A percentile compares a stretch with the other conserved stretches of the same genome.
phyloP scores from a whole-genome alignment of 495 filamentous ascomycete species.

The Penicillium steckii region DNA sequence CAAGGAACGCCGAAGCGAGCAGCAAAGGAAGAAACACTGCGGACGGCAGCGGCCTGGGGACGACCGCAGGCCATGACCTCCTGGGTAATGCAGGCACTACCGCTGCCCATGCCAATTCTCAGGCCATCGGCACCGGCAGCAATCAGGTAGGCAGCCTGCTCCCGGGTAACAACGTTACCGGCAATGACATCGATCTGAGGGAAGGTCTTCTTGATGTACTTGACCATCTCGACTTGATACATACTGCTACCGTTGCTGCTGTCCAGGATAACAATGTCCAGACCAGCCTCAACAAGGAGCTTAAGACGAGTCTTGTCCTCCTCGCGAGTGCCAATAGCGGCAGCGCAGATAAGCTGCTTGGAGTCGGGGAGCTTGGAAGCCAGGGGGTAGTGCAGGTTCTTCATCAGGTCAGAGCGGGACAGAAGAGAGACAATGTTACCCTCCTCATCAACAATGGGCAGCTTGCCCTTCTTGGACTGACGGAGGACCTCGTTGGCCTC shows the following conservation, averaged over 20 bases:
- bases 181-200: slow-evolving; percentile 91
- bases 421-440: slow-evolving; percentile 93
- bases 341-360: slow-evolving; percentile 95
- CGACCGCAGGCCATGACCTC: slow-evolving; percentile 99
- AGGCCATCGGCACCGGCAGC: slow-evolving; percentile 94
- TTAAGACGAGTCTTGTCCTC: slow-evolving; percentile 85
- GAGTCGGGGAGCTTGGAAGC: slow-evolving; percentile 96
- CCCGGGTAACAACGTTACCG: slow-evolving; percentile 95
- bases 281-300: slow-evolving; percentile 87
- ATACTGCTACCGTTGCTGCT: slow-evolving; percentile 95
- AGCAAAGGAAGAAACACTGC: slow-evolving; percentile 83
- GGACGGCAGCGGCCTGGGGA: slow-evolving; percentile 90
- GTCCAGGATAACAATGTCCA: slow-evolving; percentile 95
- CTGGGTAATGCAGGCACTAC: slow-evolving; percentile 97
- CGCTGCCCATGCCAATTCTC: slow-evolving; percentile 98
- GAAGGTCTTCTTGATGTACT: slow-evolving; percentile 84
- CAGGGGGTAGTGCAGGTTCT: slow-evolving; percentile 96
- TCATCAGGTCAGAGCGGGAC: slow-evolving; percentile 95
- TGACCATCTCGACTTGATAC: slow-evolving; percentile 96
- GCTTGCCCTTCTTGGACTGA: slow-evolving; percentile 97
- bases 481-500: slow-evolving; percentile 93
- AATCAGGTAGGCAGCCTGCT: slow-evolving; percentile 90
- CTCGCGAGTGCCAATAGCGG: slow-evolving; percentile 90
- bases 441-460: slow-evolving; percentile 86
- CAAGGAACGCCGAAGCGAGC: slow-evolving; percentile 93